Conservation (phyloP, 1,284 basidiomycete genomes). For the Ceratobasidium sp. region DNA sequence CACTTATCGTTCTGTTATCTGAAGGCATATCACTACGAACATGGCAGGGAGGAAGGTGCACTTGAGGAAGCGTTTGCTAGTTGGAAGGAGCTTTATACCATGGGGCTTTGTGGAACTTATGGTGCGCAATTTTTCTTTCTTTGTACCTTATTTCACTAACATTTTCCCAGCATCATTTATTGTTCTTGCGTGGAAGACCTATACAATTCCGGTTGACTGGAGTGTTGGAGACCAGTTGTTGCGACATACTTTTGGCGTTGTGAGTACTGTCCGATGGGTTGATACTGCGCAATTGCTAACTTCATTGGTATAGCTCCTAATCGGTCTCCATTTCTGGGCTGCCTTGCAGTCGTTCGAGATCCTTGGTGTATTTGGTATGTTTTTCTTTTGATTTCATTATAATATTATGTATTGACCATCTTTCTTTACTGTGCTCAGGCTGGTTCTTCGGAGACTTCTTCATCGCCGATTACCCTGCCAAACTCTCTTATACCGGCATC, state of each 20-base stretch:
- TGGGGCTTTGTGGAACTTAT: constrained; percentile 95
- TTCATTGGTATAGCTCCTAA: constrained; percentile 71
- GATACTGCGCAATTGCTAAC: neutral
- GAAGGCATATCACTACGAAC: constrained; percentile 48
- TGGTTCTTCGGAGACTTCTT: constrained; percentile 99
- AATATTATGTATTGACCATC: too few species aligned
- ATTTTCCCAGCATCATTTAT: constrained; percentile 75
- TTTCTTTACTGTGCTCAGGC: constrained; percentile 62
- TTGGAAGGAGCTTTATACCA: constrained; percentile 95
- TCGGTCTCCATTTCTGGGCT: constrained; percentile 92
- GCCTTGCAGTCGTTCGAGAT: constrained; percentile 92
- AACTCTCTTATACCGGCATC: constrained; percentile 96
- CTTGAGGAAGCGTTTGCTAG: constrained; percentile 92
- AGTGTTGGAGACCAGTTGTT: constrained; percentile 90
- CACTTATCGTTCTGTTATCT: constrained; percentile 58
- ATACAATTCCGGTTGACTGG: constrained; percentile 85
- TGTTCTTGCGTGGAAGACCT: constrained; percentile 89
- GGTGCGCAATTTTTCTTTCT: constrained; percentile 64
- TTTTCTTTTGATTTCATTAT: neutral
- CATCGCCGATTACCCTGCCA: constrained; percentile 90
- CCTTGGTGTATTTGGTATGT: constrained; percentile 88
- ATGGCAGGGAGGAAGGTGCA: constrained; percentile 70
- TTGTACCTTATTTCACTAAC: neutral
- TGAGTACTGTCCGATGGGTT: constrained; percentile 62
- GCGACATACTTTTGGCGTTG: constrained; percentile 86